phyloP scores from a whole-genome alignment of 441 rosid genomes.

The Erysimum cheiri region DNA sequence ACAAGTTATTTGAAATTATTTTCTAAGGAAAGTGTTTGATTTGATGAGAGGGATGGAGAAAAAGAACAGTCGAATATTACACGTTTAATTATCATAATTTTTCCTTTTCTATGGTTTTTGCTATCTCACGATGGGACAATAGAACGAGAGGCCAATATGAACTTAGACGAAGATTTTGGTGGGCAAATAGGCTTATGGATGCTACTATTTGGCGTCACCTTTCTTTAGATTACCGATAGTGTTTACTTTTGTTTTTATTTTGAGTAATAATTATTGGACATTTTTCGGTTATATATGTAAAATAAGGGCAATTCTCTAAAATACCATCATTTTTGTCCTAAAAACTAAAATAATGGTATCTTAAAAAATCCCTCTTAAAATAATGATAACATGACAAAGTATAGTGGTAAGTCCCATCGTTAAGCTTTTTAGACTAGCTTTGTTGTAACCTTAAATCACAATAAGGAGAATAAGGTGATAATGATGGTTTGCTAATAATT shows the following conservation, averaged over 20 bases:
- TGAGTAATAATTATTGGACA: conserved; percentile 14
- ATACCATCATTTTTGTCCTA: no score
- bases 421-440: conserved; percentile 29
- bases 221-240: conserved; percentile 25
- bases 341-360: no score
- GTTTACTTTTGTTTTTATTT: conserved; percentile 3
- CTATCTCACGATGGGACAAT: conserved; percentile 34
- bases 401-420: conserved; percentile 33
- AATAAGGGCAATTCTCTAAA: no score
- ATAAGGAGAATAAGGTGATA: conserved; percentile 27
- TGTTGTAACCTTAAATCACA: conserved; percentile 31
- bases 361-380: no score
- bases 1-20: not conserved
- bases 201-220: conserved; percentile 36
- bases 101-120: conserved; percentile 25
- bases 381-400: conserved; percentile 12
- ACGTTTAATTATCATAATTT: conserved; percentile 39
- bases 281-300: not conserved
- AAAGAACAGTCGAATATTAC: conserved; percentile 39
- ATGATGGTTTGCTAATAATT: conserved; percentile 23
- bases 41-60: conserved; percentile 30
- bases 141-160: conserved; percentile 31
- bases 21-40: conserved; percentile 6
- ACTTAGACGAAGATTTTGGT: conserved; percentile 29
- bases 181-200: conserved; percentile 39